These are phyloP conservation scores for Ophiostoma sp. DNA, from an alignment of 2,329 filamentous ascomycete genomes.

Conservation along the genomic window DNA sequence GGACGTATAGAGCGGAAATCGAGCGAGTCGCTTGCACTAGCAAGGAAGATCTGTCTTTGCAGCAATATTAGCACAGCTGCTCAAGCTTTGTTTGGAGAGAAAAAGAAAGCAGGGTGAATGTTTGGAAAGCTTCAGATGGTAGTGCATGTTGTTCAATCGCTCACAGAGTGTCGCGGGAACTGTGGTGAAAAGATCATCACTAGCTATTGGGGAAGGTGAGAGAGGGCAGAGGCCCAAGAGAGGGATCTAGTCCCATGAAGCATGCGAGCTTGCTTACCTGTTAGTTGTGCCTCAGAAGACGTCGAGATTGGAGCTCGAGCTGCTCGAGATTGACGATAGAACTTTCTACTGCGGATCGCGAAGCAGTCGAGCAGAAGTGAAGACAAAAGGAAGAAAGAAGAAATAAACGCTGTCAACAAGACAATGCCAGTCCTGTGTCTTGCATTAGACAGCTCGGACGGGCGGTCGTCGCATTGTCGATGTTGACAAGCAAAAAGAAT, in stretches of 20 bases:
- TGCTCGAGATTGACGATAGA: neutral
- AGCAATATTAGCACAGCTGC: conserved; percentile 19
- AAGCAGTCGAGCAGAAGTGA: neutral
- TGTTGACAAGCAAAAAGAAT: conserved; percentile 11
- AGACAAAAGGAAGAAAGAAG: neutral
- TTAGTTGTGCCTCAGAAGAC: conserved; percentile 5
- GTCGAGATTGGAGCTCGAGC: neutral
- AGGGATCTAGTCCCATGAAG: neutral
- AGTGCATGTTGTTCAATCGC: conserved; percentile 71
- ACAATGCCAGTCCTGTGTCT: neutral
- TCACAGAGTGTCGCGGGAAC: conserved; percentile 61
- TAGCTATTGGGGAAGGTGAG: conserved; percentile 30
- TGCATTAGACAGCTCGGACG: neutral
- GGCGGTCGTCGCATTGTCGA: conserved; percentile 12
- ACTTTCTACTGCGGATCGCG: neutral
- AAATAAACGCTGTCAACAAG: neutral
- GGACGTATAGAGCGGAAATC: neutral
- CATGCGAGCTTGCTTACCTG: neutral
- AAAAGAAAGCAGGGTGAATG: neutral
- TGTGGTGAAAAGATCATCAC: conserved; percentile 60
- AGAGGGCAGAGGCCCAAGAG: neutral
- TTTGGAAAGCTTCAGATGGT: conserved; percentile 63
- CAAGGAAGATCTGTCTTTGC: conserved; percentile 16
- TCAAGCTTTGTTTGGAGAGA: too few relatives aligned
- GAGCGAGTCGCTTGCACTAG: neutral